Percentiles rank a stretch among this genome's conserved stretches.
Conservation (phyloP, 2,329 filamentous ascomycete species). For the Scedosporium aurantiacum region DNA sequence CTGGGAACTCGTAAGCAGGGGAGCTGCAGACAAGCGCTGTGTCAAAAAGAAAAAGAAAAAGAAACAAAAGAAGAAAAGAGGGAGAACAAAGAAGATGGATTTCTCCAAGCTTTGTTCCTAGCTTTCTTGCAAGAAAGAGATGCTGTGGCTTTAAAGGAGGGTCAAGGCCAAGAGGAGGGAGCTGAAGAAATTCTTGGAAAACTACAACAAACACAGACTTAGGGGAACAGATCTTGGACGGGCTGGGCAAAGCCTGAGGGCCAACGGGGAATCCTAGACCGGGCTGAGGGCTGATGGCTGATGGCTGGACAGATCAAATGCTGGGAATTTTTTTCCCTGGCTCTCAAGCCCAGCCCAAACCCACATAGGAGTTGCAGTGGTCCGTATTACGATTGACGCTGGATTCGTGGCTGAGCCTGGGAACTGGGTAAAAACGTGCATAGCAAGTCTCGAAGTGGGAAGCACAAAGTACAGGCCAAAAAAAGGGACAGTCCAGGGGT, state of each 20-base stretch:
- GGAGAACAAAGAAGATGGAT: background rate
- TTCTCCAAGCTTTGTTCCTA: background rate
- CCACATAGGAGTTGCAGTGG: background rate
- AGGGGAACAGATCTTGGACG: background rate
- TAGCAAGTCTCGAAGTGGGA: background rate
- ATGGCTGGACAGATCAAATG: background rate
- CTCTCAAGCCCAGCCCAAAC: background rate
- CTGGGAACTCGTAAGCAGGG: background rate
- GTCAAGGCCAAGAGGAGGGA: background rate
- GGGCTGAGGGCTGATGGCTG: conserved; percentile 2
- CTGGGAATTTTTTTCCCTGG: background rate
- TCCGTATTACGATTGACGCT: conserved; percentile 4
- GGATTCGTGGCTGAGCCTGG: conserved; percentile 3
- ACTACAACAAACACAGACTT: background rate
- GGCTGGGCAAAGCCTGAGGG: background rate
- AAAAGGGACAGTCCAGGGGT: no score
- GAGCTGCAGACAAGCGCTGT: background rate
- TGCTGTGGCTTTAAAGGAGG: background rate
- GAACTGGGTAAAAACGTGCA: background rate
- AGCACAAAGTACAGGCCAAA: background rate
- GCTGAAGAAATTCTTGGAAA: background rate
- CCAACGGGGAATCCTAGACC: conserved; percentile 1
- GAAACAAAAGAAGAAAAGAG: background rate
- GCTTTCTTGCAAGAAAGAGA: background rate
- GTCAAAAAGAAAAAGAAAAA: background rate